These are phyloP conservation scores for Ustilaginoidea virens DNA, from an alignment of 2,329 filamentous ascomycete genomes.

Conservation along the genomic window DNA sequence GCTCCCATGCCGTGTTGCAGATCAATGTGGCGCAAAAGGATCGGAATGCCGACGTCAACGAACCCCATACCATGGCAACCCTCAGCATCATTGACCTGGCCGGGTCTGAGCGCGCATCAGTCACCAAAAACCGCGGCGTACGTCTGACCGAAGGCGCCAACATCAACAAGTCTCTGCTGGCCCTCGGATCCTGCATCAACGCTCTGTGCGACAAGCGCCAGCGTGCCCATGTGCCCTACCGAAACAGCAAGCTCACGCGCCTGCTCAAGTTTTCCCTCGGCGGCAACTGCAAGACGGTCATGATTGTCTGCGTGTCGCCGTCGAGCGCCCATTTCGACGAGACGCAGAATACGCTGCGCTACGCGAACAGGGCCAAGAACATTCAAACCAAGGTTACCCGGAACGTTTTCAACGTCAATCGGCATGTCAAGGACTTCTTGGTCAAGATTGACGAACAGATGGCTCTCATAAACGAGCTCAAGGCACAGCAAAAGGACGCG, in stretches of 20 bases:
- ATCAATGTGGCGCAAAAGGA: slow-evolving; percentile 95
- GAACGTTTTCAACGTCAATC: slow-evolving; percentile 97
- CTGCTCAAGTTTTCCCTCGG: slow-evolving; percentile 93
- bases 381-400: slow-evolving; percentile 99
- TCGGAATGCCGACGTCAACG: slow-evolving; percentile 78
- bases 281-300: slow-evolving; percentile 96
- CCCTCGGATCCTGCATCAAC: slow-evolving; percentile 94
- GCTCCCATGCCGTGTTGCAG: slow-evolving; percentile 92
- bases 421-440: slow-evolving; percentile 96
- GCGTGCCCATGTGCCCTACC: slow-evolving; percentile 87
- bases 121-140: slow-evolving; percentile 91
- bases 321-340: slow-evolving; percentile 96
- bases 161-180: slow-evolving; percentile 96
- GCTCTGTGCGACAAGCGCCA: slow-evolving; percentile 88
- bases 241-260: slow-evolving; percentile 92
- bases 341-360: slow-evolving; percentile 93
- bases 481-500: slow-evolving; percentile 80
- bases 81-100: slow-evolving; percentile 96
- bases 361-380: slow-evolving; percentile 96
- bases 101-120: slow-evolving; percentile 87
- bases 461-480: slow-evolving; percentile 89
- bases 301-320: slow-evolving; percentile 97
- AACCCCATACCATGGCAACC: slow-evolving; percentile 95
- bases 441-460: slow-evolving; percentile 99
- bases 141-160: slow-evolving; percentile 87